Evolutionary conservation across 129 eudicot species (phyloP).

Genomic region (Tagetes patula): DNA sequence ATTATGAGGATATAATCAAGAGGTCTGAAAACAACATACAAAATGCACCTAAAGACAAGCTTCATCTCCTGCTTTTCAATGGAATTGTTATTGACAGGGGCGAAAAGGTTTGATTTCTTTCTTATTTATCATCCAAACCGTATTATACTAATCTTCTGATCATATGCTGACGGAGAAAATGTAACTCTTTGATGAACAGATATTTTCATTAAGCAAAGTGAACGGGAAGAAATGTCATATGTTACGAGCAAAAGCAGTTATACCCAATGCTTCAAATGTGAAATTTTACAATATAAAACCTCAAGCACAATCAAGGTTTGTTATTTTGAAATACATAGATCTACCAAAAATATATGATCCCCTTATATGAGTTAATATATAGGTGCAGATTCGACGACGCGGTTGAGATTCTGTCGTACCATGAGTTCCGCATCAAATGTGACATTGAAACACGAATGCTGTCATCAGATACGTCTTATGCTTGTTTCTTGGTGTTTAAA

Average conservation of each 20-base stretch:
- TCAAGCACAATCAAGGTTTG: conserved; percentile 23
- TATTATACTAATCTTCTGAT: neutral
- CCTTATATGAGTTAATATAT: conserved; percentile 1
- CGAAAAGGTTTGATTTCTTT: conserved; percentile 25
- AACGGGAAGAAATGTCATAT: neutral
- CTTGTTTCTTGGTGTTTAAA: conserved; percentile 35
- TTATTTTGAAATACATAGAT: neutral
- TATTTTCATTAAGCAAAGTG: conserved; percentile 23
- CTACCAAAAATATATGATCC: neutral
- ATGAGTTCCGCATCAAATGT: conserved; percentile 30
- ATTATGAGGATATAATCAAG: conserved; percentile 11
- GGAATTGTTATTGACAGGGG: conserved; percentile 34
- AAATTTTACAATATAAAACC: neutral
- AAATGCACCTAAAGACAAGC: conserved; percentile 28
- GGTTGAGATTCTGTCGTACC: conserved; percentile 21
- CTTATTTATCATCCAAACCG: neutral
- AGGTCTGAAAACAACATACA: conserved; percentile 14
- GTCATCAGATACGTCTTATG: conserved; percentile 21
- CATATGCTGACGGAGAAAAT: neutral
- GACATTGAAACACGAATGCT: conserved; percentile 23
- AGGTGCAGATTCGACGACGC: conserved; percentile 16
- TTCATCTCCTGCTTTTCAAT: neutral
- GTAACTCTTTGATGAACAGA: conserved; percentile 14
- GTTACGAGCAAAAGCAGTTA: conserved; percentile 25
- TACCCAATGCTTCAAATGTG: conserved; percentile 12